These are phyloP conservation scores for Polyporus tsugae DNA, from an alignment of 1,284 basidiomycete species.

Conservation along the genomic window DNA sequence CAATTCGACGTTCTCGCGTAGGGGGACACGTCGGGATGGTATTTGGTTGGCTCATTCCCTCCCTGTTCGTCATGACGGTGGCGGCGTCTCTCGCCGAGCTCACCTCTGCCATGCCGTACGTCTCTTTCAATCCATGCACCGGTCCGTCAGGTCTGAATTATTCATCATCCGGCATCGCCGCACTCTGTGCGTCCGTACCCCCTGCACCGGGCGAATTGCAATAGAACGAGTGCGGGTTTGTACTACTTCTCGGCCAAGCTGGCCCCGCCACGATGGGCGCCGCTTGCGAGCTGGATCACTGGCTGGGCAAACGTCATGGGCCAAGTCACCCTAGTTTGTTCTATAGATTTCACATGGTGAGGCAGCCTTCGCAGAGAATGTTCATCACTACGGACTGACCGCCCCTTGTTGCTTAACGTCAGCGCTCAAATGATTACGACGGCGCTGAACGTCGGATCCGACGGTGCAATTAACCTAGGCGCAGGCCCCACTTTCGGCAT, in stretches of 20 bases:
- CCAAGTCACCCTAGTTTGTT: slow-evolving; percentile 72
- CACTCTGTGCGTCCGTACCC: too few species aligned
- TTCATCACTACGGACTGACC: neutral
- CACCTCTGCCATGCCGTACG: slow-evolving; percentile 79
- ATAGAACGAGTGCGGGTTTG: slow-evolving; percentile 59
- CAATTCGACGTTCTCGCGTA: slow-evolving; percentile 25
- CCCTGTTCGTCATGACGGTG: slow-evolving; percentile 70
- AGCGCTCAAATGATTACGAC: slow-evolving; percentile 81
- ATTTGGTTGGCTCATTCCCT: slow-evolving; percentile 81
- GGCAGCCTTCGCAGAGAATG: slow-evolving; percentile 20
- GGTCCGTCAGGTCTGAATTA: neutral
- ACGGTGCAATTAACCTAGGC: slow-evolving; percentile 59
- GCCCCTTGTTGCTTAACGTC: neutral
- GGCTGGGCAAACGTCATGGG: slow-evolving; percentile 71
- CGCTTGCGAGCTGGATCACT: slow-evolving; percentile 81
- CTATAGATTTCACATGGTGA: slow-evolving; percentile 76
- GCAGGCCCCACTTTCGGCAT: slow-evolving; percentile 74
- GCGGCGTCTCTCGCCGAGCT: slow-evolving; percentile 79
- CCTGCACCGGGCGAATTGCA: neutral
- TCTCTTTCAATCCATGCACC: slow-evolving; percentile 22
- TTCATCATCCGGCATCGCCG: neutral
- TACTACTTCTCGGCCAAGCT: slow-evolving; percentile 82
- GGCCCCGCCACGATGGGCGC: slow-evolving; percentile 65
- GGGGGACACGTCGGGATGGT: slow-evolving; percentile 82
- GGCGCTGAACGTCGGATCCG: slow-evolving; percentile 66